Conservation (phyloP, 2,329 filamentous ascomycete species). For the Triangularia verruculosa region DNA sequence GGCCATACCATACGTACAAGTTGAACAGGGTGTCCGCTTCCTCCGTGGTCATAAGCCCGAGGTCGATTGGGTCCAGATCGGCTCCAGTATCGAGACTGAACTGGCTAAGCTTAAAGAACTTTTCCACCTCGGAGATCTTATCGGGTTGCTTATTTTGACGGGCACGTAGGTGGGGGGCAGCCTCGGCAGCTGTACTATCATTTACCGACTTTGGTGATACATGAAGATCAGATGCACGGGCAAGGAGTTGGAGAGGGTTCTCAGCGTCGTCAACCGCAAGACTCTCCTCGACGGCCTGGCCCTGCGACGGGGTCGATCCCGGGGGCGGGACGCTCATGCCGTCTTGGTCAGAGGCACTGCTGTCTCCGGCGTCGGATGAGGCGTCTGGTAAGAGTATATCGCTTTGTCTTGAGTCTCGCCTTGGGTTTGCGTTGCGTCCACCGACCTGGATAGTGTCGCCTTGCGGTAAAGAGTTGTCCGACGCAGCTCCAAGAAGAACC, state of each 20-base stretch:
- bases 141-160: slow-evolving; percentile 33
- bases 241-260: slow-evolving; percentile 70
- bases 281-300: slow-evolving; percentile 43
- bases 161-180: slow-evolving; percentile 20
- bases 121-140: slow-evolving; percentile 51
- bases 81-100: slow-evolving; percentile 61
- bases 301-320: slow-evolving; percentile 28
- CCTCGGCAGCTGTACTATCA: slow-evolving; percentile 22
- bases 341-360: slow-evolving; percentile 31
- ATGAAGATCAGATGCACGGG: slow-evolving; percentile 67
- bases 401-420: slow-evolving; percentile 17
- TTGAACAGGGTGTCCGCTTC: slow-evolving; percentile 63
- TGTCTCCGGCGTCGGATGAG: slow-evolving; percentile 29
- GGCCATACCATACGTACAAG: slow-evolving; percentile 51
- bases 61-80: slow-evolving; percentile 65
- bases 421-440: slow-evolving; percentile 16
- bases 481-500: slow-evolving; percentile 36
- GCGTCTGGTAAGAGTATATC: slow-evolving; percentile 26
- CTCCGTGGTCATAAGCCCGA: slow-evolving; percentile 63
- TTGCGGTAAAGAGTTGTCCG: slow-evolving; percentile 19
- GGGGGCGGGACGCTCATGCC: slow-evolving; percentile 28
- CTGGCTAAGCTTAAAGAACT: slow-evolving; percentile 64
- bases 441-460: slow-evolving; percentile 15
- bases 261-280: slow-evolving; percentile 69
- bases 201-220: slow-evolving; percentile 42